Base-by-base conservation (phyloP, 371 early-diverging fungal genomes). In the Syncephalastrum monosporum region DNA sequence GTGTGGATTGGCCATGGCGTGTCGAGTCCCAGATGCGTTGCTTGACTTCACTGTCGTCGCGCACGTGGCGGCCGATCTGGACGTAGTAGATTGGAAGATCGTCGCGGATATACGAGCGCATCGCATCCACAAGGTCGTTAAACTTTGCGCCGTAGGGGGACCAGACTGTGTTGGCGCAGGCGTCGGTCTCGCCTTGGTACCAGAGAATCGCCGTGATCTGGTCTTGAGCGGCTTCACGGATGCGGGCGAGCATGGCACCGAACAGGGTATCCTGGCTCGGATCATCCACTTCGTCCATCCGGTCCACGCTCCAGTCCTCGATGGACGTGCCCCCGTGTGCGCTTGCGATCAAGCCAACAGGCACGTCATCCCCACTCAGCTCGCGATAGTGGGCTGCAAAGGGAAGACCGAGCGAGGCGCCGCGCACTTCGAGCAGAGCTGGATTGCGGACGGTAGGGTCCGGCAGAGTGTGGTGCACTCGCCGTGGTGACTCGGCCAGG, bases 141-240 rank as follows among this genome's bases (percentile, higher is more conserved):
- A 70, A 67, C 17, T 61, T 50, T 0, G 42, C 50, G 2, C 44
- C 33, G 25, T 68, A 74, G 0, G 16, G 17, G 7, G 66, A 54
- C 21, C 25, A 44, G 12, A 25, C 17, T 0, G 15, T 33, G 12
- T 33, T n/a, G 1, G 19, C 24, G 3, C 29, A 41, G 8, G 74
- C 63, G 46, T 78, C 75, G 2, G 78, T 68, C 57, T 78, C 78
- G 0, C 78, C 78, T 50, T 78, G 78, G 5, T 67, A 74, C 78
- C 78, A 78, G 4, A 78, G 53, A 1, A 79, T 43, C 14, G 76
- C 79, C 16, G 67, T 65, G 14, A 74, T 44, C 1, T 19, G 19
- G 1, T 57, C 61, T 33, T 33, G 38, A 4, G 69, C 75, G 0
- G 57, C 59, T 14, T 29, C 29, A 5, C 23, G n/a, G 13, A 72